Conservation (phyloP, 1,284 basidiomycete species). For the Apiotrichum laibachii region DNA sequence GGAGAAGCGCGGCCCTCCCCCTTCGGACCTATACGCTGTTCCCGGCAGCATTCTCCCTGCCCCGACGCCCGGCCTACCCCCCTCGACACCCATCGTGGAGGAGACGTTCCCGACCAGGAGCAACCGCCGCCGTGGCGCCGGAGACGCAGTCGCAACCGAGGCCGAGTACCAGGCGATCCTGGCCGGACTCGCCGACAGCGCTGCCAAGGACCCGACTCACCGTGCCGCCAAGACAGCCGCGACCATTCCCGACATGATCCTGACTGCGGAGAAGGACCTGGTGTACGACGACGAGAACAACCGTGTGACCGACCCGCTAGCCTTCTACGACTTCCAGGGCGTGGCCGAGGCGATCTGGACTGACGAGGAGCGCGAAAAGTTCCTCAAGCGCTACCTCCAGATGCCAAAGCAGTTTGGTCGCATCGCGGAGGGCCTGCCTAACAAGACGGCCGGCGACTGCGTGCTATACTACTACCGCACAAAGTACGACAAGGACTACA, state of each 20-base stretch:
- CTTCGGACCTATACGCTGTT: constrained; percentile 36
- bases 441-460: constrained; percentile 86
- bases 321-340: constrained; percentile 71
- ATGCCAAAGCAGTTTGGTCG: constrained; percentile 84
- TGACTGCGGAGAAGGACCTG: constrained; percentile 61
- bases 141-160: constrained; percentile 89
- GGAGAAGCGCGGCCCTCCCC: constrained; percentile 43
- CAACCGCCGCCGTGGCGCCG: constrained; percentile 48
- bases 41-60: constrained; percentile 32
- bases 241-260: constrained; percentile 85
- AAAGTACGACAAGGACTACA: constrained; percentile 88
- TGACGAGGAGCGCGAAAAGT: constrained; percentile 74
- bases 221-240: constrained; percentile 86
- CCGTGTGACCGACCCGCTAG: constrained; percentile 69
- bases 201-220: constrained; percentile 83
- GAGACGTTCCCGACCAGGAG: constrained; percentile 32
- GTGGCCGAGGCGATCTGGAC: constrained; percentile 76
- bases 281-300: constrained; percentile 80
- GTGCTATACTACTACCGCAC: constrained; percentile 93
- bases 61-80: constrained; percentile 32
- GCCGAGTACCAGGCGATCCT: constrained; percentile 97
- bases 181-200: constrained; percentile 85
- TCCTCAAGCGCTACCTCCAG: constrained; percentile 75
- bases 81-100: constrained; percentile 31
- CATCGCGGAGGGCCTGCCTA: constrained; percentile 74